Evolutionary conservation across 352 stramenopile genomes (phyloP), one percentile per base, ranked within the genome.

Genomic region (Phytophthora pseudosyringae): DNA sequence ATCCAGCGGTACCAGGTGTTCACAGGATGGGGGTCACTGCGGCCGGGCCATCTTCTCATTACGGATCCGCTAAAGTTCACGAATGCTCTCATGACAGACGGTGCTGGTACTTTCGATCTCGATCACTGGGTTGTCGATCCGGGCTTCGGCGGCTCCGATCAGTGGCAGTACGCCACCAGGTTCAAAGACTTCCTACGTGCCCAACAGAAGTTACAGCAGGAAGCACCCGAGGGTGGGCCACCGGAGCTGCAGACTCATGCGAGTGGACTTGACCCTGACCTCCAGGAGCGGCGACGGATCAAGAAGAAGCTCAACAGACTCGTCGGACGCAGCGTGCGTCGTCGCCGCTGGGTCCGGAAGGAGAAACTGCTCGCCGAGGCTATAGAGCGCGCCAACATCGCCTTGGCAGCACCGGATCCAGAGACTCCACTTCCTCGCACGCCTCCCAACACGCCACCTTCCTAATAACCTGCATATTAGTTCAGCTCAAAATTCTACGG

Each of bases 1-100:
- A 89, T 94, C 63, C 86, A 95, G 63, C 86, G 88, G 4, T 94
- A 75, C 76, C 86, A 95, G 68, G 81, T 95, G 15, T 95, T 95
- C 54, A 74, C 79, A 6, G 88, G 86, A 31, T 95, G 87, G 87
- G 86, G 87, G 15, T 93, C 85, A 16, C 80, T 81, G 33, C 66
- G 87, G 16, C 85, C 81, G n/a, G 85, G 85, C 1, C 85, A 92
- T 32, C 71, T 95, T 53, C 86, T 93, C 44, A 80, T 92, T 41
- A 86, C 72, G 15, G 87, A 95, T 53, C 85, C 87, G 11, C 83
- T 83, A 5, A 80, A 76, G 33, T 94, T 91, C 68, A 92, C 83
- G 8, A 93, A 94, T 35, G 81, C 82, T 4, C 67, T 82, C 7
- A 90, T 94, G 83, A 86, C 75, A 8, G 81, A 93, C 40, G 85